Conservation (phyloP, 306 rosid genomes). For the Vigna radiata region DNA sequence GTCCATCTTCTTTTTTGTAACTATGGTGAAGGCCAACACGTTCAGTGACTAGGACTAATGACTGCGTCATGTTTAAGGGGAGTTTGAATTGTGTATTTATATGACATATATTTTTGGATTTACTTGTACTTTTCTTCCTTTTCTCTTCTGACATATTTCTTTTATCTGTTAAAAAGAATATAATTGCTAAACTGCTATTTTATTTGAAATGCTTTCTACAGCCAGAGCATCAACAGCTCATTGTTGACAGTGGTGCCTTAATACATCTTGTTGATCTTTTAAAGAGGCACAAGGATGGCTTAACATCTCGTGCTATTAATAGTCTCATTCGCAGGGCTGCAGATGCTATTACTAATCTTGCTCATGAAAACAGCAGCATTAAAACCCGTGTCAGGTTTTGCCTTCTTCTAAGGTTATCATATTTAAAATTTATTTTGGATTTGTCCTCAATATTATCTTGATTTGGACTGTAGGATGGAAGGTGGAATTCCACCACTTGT, state of each 20-base stretch:
- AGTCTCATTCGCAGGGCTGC: constrained; percentile 99
- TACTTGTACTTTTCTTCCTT: neutral
- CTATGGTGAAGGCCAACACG: constrained; percentile 13
- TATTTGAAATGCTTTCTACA: constrained; percentile 59
- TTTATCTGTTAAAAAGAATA: neutral
- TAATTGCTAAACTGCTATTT: constrained; percentile 51
- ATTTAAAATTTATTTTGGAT: constrained; percentile 11
- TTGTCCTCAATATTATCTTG: constrained; percentile 36
- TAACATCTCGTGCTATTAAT: constrained; percentile 71
- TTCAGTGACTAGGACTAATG: neutral
- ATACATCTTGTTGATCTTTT: constrained; percentile 82
- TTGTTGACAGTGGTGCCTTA: constrained; percentile 88
- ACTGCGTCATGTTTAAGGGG: neutral
- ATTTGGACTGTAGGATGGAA: constrained; percentile 72
- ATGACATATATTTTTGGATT: neutral
- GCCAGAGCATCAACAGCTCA: constrained; percentile 98
- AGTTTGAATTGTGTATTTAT: constrained; percentile 13
- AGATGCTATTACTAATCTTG: constrained; percentile 98
- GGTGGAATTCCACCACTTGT: constrained; percentile 99
- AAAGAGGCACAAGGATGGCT: constrained; percentile 73
- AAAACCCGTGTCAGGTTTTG: constrained; percentile 94
- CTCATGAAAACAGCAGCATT: constrained; percentile 96
- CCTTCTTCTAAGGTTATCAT: constrained; percentile 31
- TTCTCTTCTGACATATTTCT: neutral
- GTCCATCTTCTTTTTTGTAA: constrained; percentile 4